Conservation (phyloP, 2,329 filamentous ascomycete species). For the Sordariomycetes sp. region DNA sequence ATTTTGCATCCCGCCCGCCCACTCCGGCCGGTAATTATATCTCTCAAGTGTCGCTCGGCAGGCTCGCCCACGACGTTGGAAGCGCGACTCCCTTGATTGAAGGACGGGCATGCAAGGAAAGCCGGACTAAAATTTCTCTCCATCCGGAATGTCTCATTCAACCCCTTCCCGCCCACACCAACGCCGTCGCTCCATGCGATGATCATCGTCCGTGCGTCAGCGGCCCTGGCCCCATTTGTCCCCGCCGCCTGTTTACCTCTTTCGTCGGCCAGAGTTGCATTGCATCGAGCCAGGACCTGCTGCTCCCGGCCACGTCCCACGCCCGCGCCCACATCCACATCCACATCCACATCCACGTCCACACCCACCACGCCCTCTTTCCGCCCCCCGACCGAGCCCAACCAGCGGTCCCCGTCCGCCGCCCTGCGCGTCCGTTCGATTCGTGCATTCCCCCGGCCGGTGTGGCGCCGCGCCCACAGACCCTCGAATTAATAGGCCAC, state of each 20-base stretch:
- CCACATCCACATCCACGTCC: too few relatives aligned
- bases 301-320: neutral
- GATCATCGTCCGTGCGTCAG: neutral
- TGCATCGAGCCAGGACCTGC: neutral
- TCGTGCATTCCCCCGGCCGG: conserved; percentile 2
- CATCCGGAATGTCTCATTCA: neutral
- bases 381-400: neutral
- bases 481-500: conserved; percentile 4
- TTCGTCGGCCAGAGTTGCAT: neutral
- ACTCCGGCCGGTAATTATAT: neutral
- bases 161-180: neutral
- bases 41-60: neutral
- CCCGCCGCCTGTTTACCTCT: neutral
- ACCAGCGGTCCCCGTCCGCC: neutral
- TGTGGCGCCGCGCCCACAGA: conserved; percentile 2
- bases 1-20: neutral
- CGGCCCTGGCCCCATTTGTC: neutral
- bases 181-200: neutral
- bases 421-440: neutral
- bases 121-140: neutral
- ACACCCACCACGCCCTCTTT: too few relatives aligned
- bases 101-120: neutral
- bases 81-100: neutral
- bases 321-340: neutral
- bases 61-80: neutral